Percentiles rank a stretch among this genome's conserved stretches.
Evolutionary conservation across 306 rosid species (phyloP).

Genomic region (Boehmeria nivea): DNA sequence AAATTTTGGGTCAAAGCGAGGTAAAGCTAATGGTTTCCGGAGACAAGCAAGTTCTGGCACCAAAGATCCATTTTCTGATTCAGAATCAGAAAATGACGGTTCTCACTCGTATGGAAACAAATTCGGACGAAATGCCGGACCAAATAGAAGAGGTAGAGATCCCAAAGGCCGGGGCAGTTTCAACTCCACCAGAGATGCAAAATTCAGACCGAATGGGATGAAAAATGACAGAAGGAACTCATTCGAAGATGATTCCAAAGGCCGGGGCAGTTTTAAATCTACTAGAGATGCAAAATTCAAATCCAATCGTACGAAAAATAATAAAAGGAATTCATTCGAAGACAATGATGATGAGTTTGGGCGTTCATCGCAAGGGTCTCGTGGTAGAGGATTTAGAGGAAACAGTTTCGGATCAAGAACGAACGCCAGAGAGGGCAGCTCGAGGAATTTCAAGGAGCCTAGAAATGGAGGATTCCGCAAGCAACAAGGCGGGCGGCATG

Average conservation of each 20-base stretch:
- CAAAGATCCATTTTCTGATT: conserved; percentile 24
- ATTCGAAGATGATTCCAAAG: conserved; percentile 35
- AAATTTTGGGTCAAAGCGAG: conserved; percentile 34
- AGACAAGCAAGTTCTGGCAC: conserved; percentile 22
- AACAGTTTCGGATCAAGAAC: conserved; percentile 19
- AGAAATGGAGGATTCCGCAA: conserved; percentile 32
- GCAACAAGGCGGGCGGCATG: conserved; percentile 24
- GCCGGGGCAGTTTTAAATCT: no score
- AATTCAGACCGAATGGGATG: conserved; percentile 34
- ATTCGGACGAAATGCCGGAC: conserved; percentile 16
- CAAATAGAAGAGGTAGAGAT: conserved; percentile 11
- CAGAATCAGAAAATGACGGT: conserved; percentile 29
- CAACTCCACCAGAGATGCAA: conserved; percentile 24
- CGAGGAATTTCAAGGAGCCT: conserved; percentile 20
- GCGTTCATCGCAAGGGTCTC: conserved; percentile 32
- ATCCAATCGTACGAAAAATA: conserved; percentile 33
- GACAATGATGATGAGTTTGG: conserved; percentile 47
- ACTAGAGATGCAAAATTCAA: no score
- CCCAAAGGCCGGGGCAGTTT: conserved; percentile 12
- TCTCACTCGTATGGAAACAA: conserved; percentile 14
- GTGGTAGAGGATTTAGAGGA: conserved; percentile 34
- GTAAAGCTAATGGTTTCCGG: conserved; percentile 32
- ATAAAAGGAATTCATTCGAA: conserved; percentile 31
- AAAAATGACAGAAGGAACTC: conserved; percentile 35
- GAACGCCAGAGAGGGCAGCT: conserved; percentile 25